Percentiles rank a stretch among this genome's conserved stretches.
phyloP scores from a whole-genome alignment of 805 yeast species.

The Candida tallmaniae region DNA sequence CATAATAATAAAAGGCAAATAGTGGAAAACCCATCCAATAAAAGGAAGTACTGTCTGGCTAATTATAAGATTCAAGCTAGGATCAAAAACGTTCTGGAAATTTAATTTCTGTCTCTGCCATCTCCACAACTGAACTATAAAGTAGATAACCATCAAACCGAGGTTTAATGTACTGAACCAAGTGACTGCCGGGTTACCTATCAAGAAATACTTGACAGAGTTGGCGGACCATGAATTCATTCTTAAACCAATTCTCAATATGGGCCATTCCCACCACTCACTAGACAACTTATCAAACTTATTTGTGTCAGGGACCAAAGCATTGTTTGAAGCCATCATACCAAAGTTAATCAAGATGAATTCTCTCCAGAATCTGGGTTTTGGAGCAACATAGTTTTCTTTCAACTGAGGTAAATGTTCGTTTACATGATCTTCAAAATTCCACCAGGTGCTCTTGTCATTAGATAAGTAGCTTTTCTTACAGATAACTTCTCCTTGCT shows the following conservation, averaged over 20 bases:
- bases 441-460: slow-evolving; percentile 78
- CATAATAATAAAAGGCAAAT: slow-evolving; percentile 38
- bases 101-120: slow-evolving; percentile 31
- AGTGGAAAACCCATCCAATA: slow-evolving; percentile 38
- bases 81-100: slow-evolving; percentile 17
- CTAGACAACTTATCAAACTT: slow-evolving; percentile 70
- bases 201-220: slow-evolving; percentile 56
- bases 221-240: slow-evolving; percentile 68
- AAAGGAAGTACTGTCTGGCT: slow-evolving; percentile 33
- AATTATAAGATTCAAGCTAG: slow-evolving; percentile 24
- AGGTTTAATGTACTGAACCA: slow-evolving; percentile 44
- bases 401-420: slow-evolving; percentile 35
- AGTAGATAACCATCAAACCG: slow-evolving; percentile 16
- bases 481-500: slow-evolving; percentile 78
- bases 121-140: slow-evolving; percentile 15
- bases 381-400: slow-evolving; percentile 32
- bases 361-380: slow-evolving; percentile 60
- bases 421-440: slow-evolving; percentile 65
- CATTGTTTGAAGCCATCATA: slow-evolving; percentile 85
- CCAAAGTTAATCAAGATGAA: slow-evolving; percentile 73
- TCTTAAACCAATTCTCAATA: slow-evolving; percentile 69
- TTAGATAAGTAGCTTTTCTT: slow-evolving; percentile 44
- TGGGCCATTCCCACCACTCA: slow-evolving; percentile 86
- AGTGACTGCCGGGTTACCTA: slow-evolving; percentile 76
- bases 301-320: slow-evolving; percentile 72